Percentiles rank a stretch among this genome's conserved stretches.
phyloP scores from a whole-genome alignment of 2,329 filamentous ascomycete genomes.

The Alternaria sp. region DNA sequence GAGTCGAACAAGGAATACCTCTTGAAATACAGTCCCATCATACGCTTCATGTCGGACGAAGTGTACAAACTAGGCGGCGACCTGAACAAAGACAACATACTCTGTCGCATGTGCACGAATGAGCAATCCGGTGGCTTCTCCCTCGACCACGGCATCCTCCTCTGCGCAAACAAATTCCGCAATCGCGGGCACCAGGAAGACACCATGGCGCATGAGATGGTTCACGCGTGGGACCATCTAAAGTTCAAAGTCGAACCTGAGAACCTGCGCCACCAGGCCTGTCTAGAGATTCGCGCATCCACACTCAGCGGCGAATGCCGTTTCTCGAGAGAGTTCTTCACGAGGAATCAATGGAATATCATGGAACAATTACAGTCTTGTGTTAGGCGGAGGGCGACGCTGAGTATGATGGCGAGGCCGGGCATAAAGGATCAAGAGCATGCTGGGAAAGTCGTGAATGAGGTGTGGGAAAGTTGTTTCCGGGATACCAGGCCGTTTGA shows the following conservation, averaged over 20 bases:
- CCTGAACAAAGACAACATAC: constrained; percentile 76
- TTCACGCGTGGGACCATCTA: constrained; percentile 93
- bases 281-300: constrained; percentile 93
- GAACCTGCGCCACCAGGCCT: constrained; percentile 88
- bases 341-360: constrained; percentile 82
- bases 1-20: constrained; percentile 84
- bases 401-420: constrained; percentile 79
- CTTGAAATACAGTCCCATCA: constrained; percentile 80
- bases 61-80: constrained; percentile 79
- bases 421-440: constrained; percentile 85
- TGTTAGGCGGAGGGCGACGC: constrained; percentile 79
- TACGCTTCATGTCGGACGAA: constrained; percentile 85
- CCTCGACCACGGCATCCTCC: constrained; percentile 82
- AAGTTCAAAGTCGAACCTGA: constrained; percentile 87
- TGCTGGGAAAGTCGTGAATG: constrained; percentile 86
- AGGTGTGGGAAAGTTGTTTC: constrained; percentile 99
- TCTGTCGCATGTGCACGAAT: constrained; percentile 78
- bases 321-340: constrained; percentile 85
- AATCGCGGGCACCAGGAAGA: constrained; percentile 86
- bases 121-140: constrained; percentile 83
- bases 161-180: constrained; percentile 91
- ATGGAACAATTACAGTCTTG: constrained; percentile 95
- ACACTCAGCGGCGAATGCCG: constrained; percentile 94
- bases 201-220: constrained; percentile 95
- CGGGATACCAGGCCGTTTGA: constrained; percentile 93